Evolutionary conservation across 1,139 yeast species (phyloP).

Genomic region (Magnusiomyces ingens): DNA sequence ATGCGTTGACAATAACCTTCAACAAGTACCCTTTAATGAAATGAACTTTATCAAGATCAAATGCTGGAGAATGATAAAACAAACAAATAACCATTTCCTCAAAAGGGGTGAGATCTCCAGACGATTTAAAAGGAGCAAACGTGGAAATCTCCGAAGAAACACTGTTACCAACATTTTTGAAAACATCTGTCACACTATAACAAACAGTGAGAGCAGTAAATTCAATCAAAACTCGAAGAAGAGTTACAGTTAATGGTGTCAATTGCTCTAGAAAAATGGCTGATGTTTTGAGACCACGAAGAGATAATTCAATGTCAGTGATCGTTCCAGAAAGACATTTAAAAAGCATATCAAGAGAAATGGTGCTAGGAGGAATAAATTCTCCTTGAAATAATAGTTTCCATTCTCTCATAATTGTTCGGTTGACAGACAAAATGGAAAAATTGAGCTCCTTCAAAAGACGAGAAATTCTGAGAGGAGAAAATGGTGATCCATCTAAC

Average conservation of each 20-base stretch:
- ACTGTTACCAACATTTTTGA: too few species aligned
- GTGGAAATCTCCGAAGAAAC: too few species aligned
- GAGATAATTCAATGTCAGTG: conserved; percentile 56
- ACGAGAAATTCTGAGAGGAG: too few species aligned
- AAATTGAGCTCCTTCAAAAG: too few species aligned
- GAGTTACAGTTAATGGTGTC: conserved; percentile 51
- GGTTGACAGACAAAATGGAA: too few species aligned
- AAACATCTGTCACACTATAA: conserved; percentile 1
- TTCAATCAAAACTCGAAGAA: conserved; percentile 46
- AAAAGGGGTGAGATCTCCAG: conserved; percentile 18
- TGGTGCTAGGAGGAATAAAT: background rate
- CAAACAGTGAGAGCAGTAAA: conserved; percentile 19
- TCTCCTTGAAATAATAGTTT: too few species aligned
- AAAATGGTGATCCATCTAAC: too few species aligned
- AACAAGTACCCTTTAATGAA: conserved; percentile 20
- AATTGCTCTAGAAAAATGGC: conserved; percentile 50
- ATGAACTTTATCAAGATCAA: conserved; percentile 19
- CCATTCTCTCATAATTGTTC: too few species aligned
- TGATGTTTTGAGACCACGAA: conserved; percentile 47
- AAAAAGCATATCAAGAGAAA: background rate
- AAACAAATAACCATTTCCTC: conserved; percentile 22
- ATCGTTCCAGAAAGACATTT: conserved; percentile 36
- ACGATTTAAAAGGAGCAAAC: too few species aligned
- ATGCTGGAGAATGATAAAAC: conserved; percentile 22
- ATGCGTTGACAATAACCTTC: conserved; percentile 19